Evolutionary conservation across 2,329 filamentous ascomycete genomes (phyloP).

Genomic region (Clonostachys solani): DNA sequence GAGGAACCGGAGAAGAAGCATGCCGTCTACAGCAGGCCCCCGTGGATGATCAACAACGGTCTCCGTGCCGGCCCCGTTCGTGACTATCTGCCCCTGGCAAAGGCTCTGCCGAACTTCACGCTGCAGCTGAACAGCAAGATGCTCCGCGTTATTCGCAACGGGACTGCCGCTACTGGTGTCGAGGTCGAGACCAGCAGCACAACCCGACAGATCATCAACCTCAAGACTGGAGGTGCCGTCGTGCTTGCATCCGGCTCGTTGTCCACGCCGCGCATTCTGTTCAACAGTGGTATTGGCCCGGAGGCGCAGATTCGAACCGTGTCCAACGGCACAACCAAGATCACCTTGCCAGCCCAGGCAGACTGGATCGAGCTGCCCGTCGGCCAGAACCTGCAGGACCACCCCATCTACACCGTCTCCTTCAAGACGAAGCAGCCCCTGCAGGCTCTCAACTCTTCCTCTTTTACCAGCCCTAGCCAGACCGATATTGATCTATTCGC

Average conservation of each 20-base stretch:
- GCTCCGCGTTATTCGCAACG: conserved; percentile 59
- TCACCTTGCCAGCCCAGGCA: conserved; percentile 40
- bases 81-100: conserved; percentile 62
- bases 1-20: conserved; percentile 57
- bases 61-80: conserved; percentile 65
- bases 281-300: conserved; percentile 57
- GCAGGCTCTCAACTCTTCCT: conserved; percentile 9
- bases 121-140: conserved; percentile 62
- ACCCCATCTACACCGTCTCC: conserved; percentile 28
- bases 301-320: conserved; percentile 48
- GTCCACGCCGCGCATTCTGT: conserved; percentile 62
- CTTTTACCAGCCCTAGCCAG: conserved; percentile 18
- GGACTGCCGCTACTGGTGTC: conserved; percentile 59
- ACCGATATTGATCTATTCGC: conserved; percentile 24
- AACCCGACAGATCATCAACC: conserved; percentile 50
- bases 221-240: conserved; percentile 58
- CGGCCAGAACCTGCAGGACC: conserved; percentile 46
- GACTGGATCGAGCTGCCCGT: conserved; percentile 57
- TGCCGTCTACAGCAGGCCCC: conserved; percentile 57
- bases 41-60: conserved; percentile 62
- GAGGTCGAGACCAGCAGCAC: conserved; percentile 53
- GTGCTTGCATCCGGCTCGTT: conserved; percentile 65
- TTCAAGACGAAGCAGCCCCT: conserved; percentile 18
- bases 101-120: conserved; percentile 57
- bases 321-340: conserved; percentile 36